Conservation (phyloP, 805 yeast species). For the Candida ulmi region DNA sequence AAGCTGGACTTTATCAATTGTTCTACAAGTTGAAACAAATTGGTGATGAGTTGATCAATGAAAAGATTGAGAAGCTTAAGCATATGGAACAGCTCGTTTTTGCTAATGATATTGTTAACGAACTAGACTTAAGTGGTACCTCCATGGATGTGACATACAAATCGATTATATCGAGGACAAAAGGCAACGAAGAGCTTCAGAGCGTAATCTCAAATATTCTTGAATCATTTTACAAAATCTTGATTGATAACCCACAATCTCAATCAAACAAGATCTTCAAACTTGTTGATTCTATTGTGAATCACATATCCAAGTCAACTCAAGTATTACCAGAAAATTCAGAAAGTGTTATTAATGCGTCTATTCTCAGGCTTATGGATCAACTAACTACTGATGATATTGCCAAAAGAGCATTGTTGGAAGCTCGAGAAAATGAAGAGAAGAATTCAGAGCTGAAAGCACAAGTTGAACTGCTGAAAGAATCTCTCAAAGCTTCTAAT, state of each 20-base stretch:
- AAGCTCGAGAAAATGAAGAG: conserved; percentile 38
- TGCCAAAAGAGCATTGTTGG: conserved; percentile 57
- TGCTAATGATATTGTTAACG: conserved; percentile 13
- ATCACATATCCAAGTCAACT: conserved; percentile 34
- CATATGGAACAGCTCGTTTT: conserved; percentile 9
- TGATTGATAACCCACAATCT: conserved; percentile 31
- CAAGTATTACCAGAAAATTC: conserved; percentile 34
- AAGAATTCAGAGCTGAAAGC: conserved; percentile 35
- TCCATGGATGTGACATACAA: conserved; percentile 9
- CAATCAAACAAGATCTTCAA: conserved; percentile 44
- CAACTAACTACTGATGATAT: conserved; percentile 71
- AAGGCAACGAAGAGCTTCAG: conserved; percentile 49
- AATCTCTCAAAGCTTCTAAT: conserved; percentile 3
- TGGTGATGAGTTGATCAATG: conserved; percentile 30
- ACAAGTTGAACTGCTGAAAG: conserved; percentile 12
- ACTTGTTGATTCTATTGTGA: conserved; percentile 43
- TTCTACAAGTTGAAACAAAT: conserved; percentile 32
- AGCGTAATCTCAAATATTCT: conserved; percentile 53
- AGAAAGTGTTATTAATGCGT: conserved; percentile 49
- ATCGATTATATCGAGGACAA: conserved; percentile 23
- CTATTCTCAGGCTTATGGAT: conserved; percentile 58
- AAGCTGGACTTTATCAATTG: conserved; percentile 31
- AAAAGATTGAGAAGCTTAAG: conserved; percentile 18
- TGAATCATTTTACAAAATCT: conserved; percentile 19
- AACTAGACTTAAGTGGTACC: conserved; percentile 22